These are phyloP conservation scores for Halenospora varia DNA, from an alignment of 495 filamentous ascomycete species.

Conservation along the genomic window DNA sequence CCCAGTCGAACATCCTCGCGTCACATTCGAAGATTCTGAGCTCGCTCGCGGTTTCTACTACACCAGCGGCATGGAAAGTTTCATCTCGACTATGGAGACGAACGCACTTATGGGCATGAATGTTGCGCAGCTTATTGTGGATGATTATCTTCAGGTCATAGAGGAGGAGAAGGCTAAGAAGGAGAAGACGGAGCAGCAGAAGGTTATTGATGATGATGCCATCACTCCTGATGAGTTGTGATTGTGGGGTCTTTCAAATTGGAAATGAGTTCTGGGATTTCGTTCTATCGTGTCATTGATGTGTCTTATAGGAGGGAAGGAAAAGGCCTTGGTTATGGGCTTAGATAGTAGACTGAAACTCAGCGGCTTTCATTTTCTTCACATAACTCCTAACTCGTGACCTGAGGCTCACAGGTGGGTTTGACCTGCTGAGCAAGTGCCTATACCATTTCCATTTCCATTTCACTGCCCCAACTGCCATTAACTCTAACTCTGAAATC, in stretches of 20 bases:
- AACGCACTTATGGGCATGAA: constrained; percentile 94
- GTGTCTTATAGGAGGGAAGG: too few relatives aligned
- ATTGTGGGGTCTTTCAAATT: neutral
- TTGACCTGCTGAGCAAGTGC: too few relatives aligned
- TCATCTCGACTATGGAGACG: constrained; percentile 98
- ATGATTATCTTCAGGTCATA: constrained; percentile 34
- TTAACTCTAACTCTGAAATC: constrained; percentile 37
- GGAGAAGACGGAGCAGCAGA: neutral
- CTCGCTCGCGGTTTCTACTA: constrained; percentile 75
- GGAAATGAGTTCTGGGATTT: too few relatives aligned
- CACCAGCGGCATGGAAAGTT: constrained; percentile 88
- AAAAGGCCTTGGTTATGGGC: too few relatives aligned
- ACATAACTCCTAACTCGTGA: too few relatives aligned
- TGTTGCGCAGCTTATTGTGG: constrained; percentile 73
- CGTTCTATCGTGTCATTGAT: too few relatives aligned
- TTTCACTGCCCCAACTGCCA: too few relatives aligned
- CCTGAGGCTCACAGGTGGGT: too few relatives aligned
- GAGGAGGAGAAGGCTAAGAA: constrained; percentile 15
- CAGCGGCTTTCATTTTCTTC: too few relatives aligned
- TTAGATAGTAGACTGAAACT: too few relatives aligned
- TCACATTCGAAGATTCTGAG: constrained; percentile 80
- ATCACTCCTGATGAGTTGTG: constrained; percentile 1
- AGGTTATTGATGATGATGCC: neutral
- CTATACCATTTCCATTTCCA: too few relatives aligned
- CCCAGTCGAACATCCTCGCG: constrained; percentile 74